These are phyloP conservation scores for Barbatosphaeria neglecta DNA, from an alignment of 495 filamentous ascomycete species.

Conservation along the genomic window DNA sequence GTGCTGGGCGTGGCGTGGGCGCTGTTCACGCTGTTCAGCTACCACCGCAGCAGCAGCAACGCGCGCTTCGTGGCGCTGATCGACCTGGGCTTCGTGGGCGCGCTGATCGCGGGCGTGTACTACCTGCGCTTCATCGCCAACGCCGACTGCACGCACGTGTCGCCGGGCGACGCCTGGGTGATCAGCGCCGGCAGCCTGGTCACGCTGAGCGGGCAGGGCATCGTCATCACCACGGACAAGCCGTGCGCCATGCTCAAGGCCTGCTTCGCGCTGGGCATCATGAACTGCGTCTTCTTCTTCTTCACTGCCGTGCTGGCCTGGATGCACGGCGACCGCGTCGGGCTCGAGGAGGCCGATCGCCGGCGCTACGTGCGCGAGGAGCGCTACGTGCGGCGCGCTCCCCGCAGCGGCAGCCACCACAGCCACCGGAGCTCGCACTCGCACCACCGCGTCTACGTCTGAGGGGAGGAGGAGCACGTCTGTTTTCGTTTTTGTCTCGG, in stretches of 20 bases:
- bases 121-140: constrained; percentile 57
- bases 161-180: constrained; percentile 29
- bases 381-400: constrained; percentile 28
- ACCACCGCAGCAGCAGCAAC: constrained; percentile 59
- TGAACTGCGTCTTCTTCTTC: constrained; percentile 75
- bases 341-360: constrained; percentile 30
- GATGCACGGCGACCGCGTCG: constrained; percentile 34
- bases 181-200: constrained; percentile 53
- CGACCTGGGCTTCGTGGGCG: constrained; percentile 72
- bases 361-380: constrained; percentile 1
- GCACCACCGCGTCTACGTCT: constrained; percentile 17
- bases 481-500: too few relatives aligned
- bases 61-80: constrained; percentile 65
- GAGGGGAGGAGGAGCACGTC: not conserved
- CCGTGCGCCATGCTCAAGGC: constrained; percentile 83
- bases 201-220: constrained; percentile 26
- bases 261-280: constrained; percentile 74
- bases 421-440: constrained; percentile 16
- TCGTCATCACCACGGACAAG: constrained; percentile 49
- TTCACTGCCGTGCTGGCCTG: constrained; percentile 54
- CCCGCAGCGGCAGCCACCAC: constrained; percentile 27
- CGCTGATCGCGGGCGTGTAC: constrained; percentile 71
- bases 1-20: constrained; percentile 71
- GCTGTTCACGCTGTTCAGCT: constrained; percentile 68
- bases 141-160: constrained; percentile 53